Evolutionary conservation across 2,329 filamentous ascomycete genomes (phyloP).

Genomic region (Aspergillus amoenus): DNA sequence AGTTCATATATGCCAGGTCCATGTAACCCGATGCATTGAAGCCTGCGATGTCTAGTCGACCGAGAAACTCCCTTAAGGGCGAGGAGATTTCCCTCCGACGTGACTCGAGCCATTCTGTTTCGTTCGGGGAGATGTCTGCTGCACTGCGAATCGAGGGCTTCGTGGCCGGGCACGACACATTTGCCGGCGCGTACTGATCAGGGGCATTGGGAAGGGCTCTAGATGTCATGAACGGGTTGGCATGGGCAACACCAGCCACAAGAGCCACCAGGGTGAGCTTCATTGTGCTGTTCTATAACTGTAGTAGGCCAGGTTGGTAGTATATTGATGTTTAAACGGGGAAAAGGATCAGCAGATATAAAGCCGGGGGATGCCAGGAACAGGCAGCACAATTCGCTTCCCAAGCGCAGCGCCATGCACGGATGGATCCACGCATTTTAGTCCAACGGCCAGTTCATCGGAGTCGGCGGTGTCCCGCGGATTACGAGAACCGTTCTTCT

Average conservation of each 20-base stretch:
- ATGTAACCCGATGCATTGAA: conserved; percentile 79
- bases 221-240: not conserved
- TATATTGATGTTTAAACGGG: too few species aligned
- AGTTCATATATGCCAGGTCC: conserved; percentile 56
- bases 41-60: conserved; percentile 68
- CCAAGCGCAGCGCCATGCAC: too few species aligned
- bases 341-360: too few species aligned
- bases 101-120: conserved; percentile 70
- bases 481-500: too few species aligned
- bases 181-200: conserved; percentile 70
- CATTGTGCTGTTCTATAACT: too few species aligned
- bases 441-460: too few species aligned
- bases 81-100: conserved; percentile 71
- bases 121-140: conserved; percentile 62
- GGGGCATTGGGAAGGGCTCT: conserved; percentile 58
- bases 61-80: conserved; percentile 72
- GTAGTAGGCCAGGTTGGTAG: too few species aligned
- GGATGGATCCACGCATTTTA: too few species aligned
- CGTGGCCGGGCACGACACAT: conserved; percentile 66
- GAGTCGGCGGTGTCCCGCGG: too few species aligned
- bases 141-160: conserved; percentile 70
- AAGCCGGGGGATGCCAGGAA: too few species aligned
- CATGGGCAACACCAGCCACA: not conserved
- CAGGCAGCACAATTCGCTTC: too few species aligned
- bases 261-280: not conserved